Base-by-base conservation (phyloP, 257 asterid species). In the Solanum chmielewskii region DNA sequence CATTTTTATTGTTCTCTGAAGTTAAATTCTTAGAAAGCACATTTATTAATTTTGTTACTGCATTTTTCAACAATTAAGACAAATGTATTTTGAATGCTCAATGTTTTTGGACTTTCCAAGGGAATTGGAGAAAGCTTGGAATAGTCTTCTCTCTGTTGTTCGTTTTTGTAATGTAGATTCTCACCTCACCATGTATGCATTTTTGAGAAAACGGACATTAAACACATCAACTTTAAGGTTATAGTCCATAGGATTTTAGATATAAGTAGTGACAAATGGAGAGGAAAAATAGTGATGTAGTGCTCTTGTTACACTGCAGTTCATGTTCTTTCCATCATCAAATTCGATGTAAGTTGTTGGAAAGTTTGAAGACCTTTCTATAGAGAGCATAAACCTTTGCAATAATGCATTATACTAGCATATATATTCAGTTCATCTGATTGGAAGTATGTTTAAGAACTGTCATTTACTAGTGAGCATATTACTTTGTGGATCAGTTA, bases 61-160 rank as follows among this genome's bases (percentile, higher is more conserved):
- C 44, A 21, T 31, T 33, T 83, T 85, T 94, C 94, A 98, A 96
- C 99, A 15, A 95, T 94, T 89, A 96, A 96, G 95, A 96, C 99
- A 73, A 95, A 96, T 89, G 98, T 96, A 10, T 94, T 95, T 29
- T 98, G 99, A 87, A 96, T 96, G 69, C 98, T 41, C 44, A 41
- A 41, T 41, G 11, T 41, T 41, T 41, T 41, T 41, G 44, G 98
- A 86, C 99, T 96, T 87, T 97, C 99, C 82, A 96, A 96, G 93
- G 93, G 98, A 89, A 98, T 94, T 29, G 98, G 99, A 86, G 97
- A 98, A 39, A 94, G 98, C 98, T 96, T 78, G 3, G 91, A 41
- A 74, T 86, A 85, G 44, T 15, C 87, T 68, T 64, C 13, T 82
- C 80, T 59, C 0, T 11, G 9, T 16, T 5, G 44, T 44, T 23